Percentiles rank a stretch among this genome's conserved stretches.
Evolutionary conservation across 1,284 basidiomycete genomes (phyloP).

Genomic region (Phlebopus sp.): DNA sequence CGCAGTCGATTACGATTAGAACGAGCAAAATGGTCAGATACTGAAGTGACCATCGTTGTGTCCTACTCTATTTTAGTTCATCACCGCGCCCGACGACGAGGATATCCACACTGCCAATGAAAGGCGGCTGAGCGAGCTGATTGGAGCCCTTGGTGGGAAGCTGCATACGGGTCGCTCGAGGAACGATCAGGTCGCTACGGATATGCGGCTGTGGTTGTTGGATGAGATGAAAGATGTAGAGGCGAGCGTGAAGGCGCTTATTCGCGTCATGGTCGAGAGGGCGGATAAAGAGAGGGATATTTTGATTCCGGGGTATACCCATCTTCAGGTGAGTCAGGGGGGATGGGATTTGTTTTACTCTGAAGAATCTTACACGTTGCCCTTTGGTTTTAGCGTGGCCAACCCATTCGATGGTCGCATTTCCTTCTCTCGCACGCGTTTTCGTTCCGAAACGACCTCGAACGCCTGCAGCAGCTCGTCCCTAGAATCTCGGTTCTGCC

Average conservation of each 20-base stretch:
- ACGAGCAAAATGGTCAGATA: too few species aligned
- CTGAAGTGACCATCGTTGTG: background rate
- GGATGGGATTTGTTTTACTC: background rate
- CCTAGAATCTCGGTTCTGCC: conserved; percentile 92
- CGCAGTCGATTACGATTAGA: background rate
- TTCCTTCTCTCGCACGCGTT: conserved; percentile 93
- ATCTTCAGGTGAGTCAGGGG: conserved; percentile 72
- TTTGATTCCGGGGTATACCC: conserved; percentile 95
- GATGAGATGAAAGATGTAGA: conserved; percentile 76
- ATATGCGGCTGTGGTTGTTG: conserved; percentile 95
- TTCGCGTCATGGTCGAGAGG: conserved; percentile 86
- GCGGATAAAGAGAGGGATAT: conserved; percentile 91
- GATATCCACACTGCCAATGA: conserved; percentile 99
- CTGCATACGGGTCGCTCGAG: conserved; percentile 94
- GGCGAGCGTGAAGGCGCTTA: conserved; percentile 71
- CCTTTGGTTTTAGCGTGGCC: conserved; percentile 66
- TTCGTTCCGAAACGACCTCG: conserved; percentile 85
- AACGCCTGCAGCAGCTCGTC: conserved; percentile 81
- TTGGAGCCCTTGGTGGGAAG: conserved; percentile 89
- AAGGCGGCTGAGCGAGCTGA: conserved; percentile 88
- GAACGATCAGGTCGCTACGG: conserved; percentile 98
- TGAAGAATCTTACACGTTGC: background rate
- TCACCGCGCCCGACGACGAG: conserved; percentile 81
- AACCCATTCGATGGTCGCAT: conserved; percentile 99
- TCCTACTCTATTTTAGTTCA: conserved; percentile 50